A percentile compares a stretch with the other conserved stretches of the same genome.
phyloP scores from a whole-genome alignment of 305 asterid species.

The Ajuga reptans region DNA sequence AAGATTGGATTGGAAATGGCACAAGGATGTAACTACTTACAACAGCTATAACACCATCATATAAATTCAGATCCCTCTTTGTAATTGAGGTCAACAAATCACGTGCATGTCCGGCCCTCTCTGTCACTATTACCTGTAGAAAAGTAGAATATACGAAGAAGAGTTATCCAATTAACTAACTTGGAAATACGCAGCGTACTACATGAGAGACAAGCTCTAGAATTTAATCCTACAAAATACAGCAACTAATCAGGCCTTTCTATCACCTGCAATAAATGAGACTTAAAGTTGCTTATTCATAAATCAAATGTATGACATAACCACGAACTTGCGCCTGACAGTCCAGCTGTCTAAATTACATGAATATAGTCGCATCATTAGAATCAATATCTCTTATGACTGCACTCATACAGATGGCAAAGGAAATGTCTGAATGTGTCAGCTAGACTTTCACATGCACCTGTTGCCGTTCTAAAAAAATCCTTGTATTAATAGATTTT shows the following conservation, averaged over 20 bases:
- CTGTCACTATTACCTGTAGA: conserved; percentile 71
- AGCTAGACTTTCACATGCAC: background rate
- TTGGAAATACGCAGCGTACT: background rate
- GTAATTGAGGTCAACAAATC: conserved; percentile 64
- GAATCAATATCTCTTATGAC: background rate
- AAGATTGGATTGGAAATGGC: conserved; percentile 10
- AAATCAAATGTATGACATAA: background rate
- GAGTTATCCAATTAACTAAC: conserved; percentile 11
- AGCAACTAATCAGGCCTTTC: conserved; percentile 4
- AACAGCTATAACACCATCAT: conserved; percentile 85
- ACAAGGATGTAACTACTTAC: conserved; percentile 45
- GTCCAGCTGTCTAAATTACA: conserved; percentile 3
- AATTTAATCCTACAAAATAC: background rate
- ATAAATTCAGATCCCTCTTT: conserved; percentile 53
- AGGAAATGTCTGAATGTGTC: background rate
- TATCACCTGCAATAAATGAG: conserved; percentile 1
- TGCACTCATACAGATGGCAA: background rate
- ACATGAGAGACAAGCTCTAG: background rate
- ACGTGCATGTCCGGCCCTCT: conserved; percentile 87
- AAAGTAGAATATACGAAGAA: conserved; percentile 12
- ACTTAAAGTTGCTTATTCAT: background rate
- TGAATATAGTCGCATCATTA: background rate
- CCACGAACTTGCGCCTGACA: background rate
- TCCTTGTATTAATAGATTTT: background rate
- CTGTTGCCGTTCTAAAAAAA: background rate